These are phyloP conservation scores for Nemania sp. DNA, from an alignment of 2,329 filamentous ascomycete species.

Conservation along the genomic window DNA sequence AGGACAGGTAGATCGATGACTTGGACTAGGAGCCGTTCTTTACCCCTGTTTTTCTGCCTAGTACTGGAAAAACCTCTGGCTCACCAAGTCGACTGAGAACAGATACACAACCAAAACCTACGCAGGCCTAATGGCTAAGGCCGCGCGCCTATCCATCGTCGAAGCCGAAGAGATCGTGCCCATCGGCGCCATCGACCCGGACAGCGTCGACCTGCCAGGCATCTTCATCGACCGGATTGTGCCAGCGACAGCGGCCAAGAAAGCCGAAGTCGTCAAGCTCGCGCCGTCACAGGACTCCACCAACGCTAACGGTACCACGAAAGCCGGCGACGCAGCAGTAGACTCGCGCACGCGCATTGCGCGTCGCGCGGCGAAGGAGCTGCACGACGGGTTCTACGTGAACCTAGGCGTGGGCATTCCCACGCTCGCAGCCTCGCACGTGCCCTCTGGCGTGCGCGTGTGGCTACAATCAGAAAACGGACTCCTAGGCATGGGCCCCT, in stretches of 20 bases:
- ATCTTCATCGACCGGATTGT: slow-evolving; percentile 85
- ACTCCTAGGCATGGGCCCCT: slow-evolving; percentile 80
- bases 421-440: slow-evolving; percentile 77
- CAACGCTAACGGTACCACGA: background rate
- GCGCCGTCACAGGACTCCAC: slow-evolving; percentile 35
- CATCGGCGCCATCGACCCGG: slow-evolving; percentile 70
- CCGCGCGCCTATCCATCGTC: slow-evolving; percentile 75
- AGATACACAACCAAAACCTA: slow-evolving; percentile 76
- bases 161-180: slow-evolving; percentile 85
- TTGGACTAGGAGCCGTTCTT: too few species aligned
- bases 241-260: slow-evolving; percentile 70
- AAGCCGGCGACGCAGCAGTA: slow-evolving; percentile 37
- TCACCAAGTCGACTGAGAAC: slow-evolving; percentile 7
- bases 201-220: slow-evolving; percentile 76
- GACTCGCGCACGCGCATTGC: slow-evolving; percentile 72
- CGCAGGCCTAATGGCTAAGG: slow-evolving; percentile 78
- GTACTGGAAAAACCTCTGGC: too few species aligned
- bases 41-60: too few species aligned
- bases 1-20: too few species aligned
- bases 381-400: slow-evolving; percentile 79
- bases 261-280: slow-evolving; percentile 70
- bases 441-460: slow-evolving; percentile 69
- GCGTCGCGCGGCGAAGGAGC: slow-evolving; percentile 74
- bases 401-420: slow-evolving; percentile 86
- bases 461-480: slow-evolving; percentile 89